These are phyloP conservation scores for Aspergillus sparsus DNA, from an alignment of 495 filamentous ascomycete genomes.

Conservation along the genomic window DNA sequence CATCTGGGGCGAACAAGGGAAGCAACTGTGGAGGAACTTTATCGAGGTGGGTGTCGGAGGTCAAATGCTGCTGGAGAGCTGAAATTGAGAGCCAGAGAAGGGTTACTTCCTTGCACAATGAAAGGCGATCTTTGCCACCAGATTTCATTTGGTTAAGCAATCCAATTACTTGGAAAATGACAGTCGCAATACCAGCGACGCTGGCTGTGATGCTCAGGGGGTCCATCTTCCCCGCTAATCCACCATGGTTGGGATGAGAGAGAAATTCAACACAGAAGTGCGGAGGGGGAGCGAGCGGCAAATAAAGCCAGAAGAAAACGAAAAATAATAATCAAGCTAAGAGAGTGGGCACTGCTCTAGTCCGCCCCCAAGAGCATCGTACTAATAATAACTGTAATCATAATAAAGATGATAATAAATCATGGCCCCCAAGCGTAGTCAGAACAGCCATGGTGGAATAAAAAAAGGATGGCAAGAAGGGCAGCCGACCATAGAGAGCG, in stretches of 20 bases:
- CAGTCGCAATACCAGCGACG: conserved; percentile 11
- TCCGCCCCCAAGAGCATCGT: background rate
- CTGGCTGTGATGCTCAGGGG: conserved; percentile 13
- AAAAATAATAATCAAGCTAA: background rate
- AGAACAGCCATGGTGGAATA: no score
- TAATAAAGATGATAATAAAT: no score
- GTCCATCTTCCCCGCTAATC: conserved; percentile 6
- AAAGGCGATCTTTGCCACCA: conserved; percentile 13
- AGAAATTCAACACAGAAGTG: background rate
- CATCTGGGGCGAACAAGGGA: conserved; percentile 10
- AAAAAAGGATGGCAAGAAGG: no score
- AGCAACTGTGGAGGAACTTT: conserved; percentile 8
- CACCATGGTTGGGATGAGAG: background rate
- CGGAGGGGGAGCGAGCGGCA: background rate
- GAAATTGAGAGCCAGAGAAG: conserved; percentile 9
- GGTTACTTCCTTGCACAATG: conserved; percentile 2
- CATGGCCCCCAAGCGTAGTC: no score
- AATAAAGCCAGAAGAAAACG: no score
- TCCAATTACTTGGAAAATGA: conserved; percentile 13
- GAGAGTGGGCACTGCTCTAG: background rate
- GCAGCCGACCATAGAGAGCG: no score
- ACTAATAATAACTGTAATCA: no score
- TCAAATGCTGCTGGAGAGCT: conserved; percentile 10
- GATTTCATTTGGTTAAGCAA: conserved; percentile 1
- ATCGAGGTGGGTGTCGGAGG: conserved; percentile 10